These are phyloP conservation scores for Neonectria hederae DNA, from an alignment of 2,329 filamentous ascomycete species.

Conservation along the genomic window DNA sequence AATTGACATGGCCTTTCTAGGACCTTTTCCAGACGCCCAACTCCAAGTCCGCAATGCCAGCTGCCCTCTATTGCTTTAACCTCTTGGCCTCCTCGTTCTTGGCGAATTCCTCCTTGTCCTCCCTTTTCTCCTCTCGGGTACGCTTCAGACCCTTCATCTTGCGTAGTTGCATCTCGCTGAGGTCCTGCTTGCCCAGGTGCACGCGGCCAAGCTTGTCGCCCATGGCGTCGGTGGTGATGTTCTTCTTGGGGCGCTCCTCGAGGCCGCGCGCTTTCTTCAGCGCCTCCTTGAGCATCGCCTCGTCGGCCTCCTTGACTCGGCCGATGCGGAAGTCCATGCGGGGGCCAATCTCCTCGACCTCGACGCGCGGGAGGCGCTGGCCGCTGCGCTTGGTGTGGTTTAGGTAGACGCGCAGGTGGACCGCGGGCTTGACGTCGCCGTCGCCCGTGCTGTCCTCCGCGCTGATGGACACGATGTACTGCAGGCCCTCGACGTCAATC, in stretches of 20 bases:
- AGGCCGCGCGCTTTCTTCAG: slow-evolving; percentile 82
- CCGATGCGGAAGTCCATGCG: slow-evolving; percentile 92
- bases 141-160: slow-evolving; percentile 99
- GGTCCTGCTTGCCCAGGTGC: slow-evolving; percentile 89
- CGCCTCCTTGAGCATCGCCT: slow-evolving; percentile 85
- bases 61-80: slow-evolving; percentile 44
- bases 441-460: slow-evolving; percentile 70
- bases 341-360: slow-evolving; percentile 95
- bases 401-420: slow-evolving; percentile 82
- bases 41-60: slow-evolving; percentile 39
- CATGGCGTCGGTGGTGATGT: slow-evolving; percentile 88
- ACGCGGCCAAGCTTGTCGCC: slow-evolving; percentile 97
- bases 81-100: slow-evolving; percentile 53
- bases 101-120: slow-evolving; percentile 56
- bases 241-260: slow-evolving; percentile 92
- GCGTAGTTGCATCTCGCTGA: slow-evolving; percentile 86
- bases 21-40: slow-evolving; percentile 47
- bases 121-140: slow-evolving; percentile 68
- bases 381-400: slow-evolving; percentile 87
- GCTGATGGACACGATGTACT: slow-evolving; percentile 85
- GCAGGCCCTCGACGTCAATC: slow-evolving; percentile 93
- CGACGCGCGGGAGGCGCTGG: slow-evolving; percentile 86
- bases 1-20: slow-evolving; percentile 40
- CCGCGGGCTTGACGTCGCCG: slow-evolving; percentile 61
- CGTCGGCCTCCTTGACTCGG: slow-evolving; percentile 80